Conservation (phyloP, 768 basidiomycete genomes). For the Leccinum boreale region DNA sequence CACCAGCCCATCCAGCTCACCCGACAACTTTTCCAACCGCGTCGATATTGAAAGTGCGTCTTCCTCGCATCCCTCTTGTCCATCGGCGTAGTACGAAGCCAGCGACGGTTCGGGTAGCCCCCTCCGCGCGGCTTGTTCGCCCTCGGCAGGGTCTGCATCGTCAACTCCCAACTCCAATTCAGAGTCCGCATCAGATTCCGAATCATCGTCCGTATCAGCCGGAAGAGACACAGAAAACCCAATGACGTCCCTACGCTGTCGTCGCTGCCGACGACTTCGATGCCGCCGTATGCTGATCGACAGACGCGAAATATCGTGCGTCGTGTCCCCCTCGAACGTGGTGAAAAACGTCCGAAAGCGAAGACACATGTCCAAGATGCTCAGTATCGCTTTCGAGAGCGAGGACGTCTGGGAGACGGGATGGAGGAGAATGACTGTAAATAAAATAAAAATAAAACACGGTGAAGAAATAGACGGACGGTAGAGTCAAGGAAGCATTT, state of each 20-base stretch:
- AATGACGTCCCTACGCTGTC: conserved; percentile 55
- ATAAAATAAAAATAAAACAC: not conserved
- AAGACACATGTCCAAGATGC: conserved; percentile 70
- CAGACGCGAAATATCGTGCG: conserved; percentile 51
- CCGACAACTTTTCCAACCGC: conserved; percentile 61
- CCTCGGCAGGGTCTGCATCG: not conserved
- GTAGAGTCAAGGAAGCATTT: conserved; percentile 64
- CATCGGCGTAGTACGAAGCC: not conserved
- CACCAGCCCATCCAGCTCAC: conserved; percentile 69
- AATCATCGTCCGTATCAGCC: conserved; percentile 33
- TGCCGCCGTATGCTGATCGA: conserved; percentile 55
- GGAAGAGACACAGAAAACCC: conserved; percentile 49
- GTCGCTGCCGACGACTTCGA: conserved; percentile 56
- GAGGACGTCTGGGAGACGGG: conserved; percentile 49
- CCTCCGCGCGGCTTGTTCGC: conserved; percentile 18
- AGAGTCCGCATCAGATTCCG: conserved; percentile 33
- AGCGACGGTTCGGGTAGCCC: conserved; percentile 33
- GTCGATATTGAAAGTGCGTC: conserved; percentile 35
- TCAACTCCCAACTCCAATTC: not conserved
- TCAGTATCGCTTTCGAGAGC: conserved; percentile 61
- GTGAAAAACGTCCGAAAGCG: conserved; percentile 66
- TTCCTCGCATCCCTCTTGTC: conserved; percentile 36
- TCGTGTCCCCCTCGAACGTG: conserved; percentile 57
- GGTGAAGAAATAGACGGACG: conserved; percentile 34
- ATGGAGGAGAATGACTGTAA: not conserved